A percentile compares a stretch with the other conserved stretches of the same genome.
These are phyloP conservation scores for Ganoderma leucocontextum DNA, from an alignment of 1,284 basidiomycete species.

Conservation along the genomic window DNA sequence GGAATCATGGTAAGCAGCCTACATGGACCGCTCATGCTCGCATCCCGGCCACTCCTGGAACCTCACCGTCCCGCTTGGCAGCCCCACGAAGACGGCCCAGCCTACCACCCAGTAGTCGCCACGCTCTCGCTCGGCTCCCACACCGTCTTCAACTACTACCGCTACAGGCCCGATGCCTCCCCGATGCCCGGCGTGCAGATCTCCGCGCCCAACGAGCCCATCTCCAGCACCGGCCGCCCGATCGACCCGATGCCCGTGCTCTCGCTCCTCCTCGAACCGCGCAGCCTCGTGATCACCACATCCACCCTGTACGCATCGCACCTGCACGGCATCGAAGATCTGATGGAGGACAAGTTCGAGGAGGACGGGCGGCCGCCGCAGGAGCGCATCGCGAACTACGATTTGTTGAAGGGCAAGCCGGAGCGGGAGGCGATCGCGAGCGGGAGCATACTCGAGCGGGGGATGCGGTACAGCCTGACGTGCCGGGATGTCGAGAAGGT, in stretches of 20 bases:
- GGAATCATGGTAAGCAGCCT: conserved; percentile 81
- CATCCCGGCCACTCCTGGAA: conserved; percentile 5
- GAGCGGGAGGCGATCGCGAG: conserved; percentile 49
- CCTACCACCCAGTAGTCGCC: conserved; percentile 89
- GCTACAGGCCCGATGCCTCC: conserved; percentile 52
- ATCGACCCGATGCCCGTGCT: conserved; percentile 74
- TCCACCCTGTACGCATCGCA: conserved; percentile 71
- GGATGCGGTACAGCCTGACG: conserved; percentile 82
- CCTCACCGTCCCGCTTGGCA: conserved; percentile 42
- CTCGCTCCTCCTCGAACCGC: conserved; percentile 82
- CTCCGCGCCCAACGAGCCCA: conserved; percentile 11
- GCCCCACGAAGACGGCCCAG: conserved; percentile 94
- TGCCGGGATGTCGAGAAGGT: conserved; percentile 85
- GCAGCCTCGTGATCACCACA: conserved; percentile 83
- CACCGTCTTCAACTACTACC: conserved; percentile 86
- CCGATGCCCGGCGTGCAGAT: conserved; percentile 5
- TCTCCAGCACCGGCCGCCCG: conserved; percentile 49
- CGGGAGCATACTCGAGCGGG: conserved; percentile 63
- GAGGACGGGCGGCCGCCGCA: conserved; percentile 30
- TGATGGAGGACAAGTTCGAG: conserved; percentile 56
- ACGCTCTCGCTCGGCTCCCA: conserved; percentile 90
- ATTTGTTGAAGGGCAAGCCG: conserved; percentile 51
- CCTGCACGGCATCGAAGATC: conserved; percentile 78
- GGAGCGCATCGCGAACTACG: conserved; percentile 62
- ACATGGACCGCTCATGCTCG: neutral